Conservation (phyloP, 73 alveolate species). For the Blepharisma japonicum region DNA sequence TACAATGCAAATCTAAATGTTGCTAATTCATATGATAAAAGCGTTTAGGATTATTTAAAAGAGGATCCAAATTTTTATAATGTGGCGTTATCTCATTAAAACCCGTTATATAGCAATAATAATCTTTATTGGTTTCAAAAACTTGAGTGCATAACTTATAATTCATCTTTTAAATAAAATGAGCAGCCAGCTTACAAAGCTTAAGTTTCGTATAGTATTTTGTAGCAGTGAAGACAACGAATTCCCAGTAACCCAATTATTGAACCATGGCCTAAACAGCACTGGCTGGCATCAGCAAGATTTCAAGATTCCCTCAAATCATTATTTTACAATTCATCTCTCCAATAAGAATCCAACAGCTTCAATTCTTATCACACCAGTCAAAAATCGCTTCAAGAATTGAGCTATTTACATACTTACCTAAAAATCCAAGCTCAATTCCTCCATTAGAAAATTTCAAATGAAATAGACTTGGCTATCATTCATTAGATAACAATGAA, state of each 20-base stretch:
- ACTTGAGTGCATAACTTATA: no score
- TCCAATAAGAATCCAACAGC: conserved; percentile 81
- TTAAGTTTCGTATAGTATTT: conserved; percentile 85
- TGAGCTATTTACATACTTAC: conserved; percentile 87
- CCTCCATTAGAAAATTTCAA: conserved; percentile 55
- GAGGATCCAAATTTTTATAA: no score
- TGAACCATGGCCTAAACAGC: conserved; percentile 81
- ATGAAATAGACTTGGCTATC: conserved; percentile 88
- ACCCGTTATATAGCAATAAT: no score
- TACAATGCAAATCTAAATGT: no score
- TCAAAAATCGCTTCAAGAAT: conserved; percentile 83
- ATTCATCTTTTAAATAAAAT: no score
- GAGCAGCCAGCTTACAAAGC: conserved; percentile 35
- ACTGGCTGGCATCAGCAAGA: conserved; percentile 94
- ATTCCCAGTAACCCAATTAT: conserved; percentile 86
- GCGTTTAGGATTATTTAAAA: no score
- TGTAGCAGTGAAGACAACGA: conserved; percentile 95
- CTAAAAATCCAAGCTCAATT: conserved; percentile 72
- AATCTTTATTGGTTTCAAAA: no score
- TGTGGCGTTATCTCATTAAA: no score
- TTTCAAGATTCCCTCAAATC: conserved; percentile 94
- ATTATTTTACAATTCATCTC: conserved; percentile 80
- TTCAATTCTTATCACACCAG: conserved; percentile 95
- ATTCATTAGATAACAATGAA: conserved; percentile 90
- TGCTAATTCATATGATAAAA: no score